Percentiles rank a stretch among this genome's conserved stretches.
These are phyloP conservation scores for Mariannaea sp. DNA, from an alignment of 2,329 filamentous ascomycete genomes.

Conservation along the genomic window DNA sequence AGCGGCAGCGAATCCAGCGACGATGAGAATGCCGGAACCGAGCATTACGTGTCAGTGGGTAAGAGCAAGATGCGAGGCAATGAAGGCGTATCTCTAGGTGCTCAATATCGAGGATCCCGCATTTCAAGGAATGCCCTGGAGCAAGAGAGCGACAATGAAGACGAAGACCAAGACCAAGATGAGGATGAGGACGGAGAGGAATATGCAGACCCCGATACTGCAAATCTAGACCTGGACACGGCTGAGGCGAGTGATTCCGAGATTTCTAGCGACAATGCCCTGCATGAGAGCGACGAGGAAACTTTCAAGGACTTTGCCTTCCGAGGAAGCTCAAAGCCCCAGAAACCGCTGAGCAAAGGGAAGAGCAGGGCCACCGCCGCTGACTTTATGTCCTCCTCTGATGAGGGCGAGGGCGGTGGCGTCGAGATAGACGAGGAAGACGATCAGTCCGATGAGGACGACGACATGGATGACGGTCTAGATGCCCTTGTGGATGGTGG, in stretches of 20 bases:
- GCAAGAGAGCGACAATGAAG: constrained; percentile 57
- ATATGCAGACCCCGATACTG: constrained; percentile 62
- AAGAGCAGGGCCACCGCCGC: constrained; percentile 55
- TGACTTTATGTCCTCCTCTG: constrained; percentile 60
- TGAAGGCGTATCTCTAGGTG: constrained; percentile 70
- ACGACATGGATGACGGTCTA: constrained; percentile 46
- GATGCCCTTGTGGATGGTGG: constrained; percentile 42
- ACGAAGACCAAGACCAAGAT: constrained; percentile 49
- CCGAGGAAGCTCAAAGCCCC: constrained; percentile 60
- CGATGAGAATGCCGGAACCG: constrained; percentile 68
- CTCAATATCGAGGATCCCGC: constrained; percentile 77
- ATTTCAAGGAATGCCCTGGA: constrained; percentile 73
- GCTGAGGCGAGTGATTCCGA: constrained; percentile 60
- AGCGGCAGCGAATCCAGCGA: constrained; percentile 56
- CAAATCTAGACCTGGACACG: constrained; percentile 58
- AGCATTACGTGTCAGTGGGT: constrained; percentile 83
- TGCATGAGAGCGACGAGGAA: constrained; percentile 85
- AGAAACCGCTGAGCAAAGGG: constrained; percentile 41
- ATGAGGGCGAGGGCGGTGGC: constrained; percentile 45
- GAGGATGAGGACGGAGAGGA: constrained; percentile 49
- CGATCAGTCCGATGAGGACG: constrained; percentile 44
- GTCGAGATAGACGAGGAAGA: constrained; percentile 43
- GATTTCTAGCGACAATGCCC: constrained; percentile 70
- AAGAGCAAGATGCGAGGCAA: constrained; percentile 84
- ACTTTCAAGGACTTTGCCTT: constrained; percentile 75